A percentile compares a stretch with the other conserved stretches of the same genome.
Evolutionary conservation across 2,329 filamentous ascomycete genomes (phyloP).

Genomic region (Pyricularia grisea): DNA sequence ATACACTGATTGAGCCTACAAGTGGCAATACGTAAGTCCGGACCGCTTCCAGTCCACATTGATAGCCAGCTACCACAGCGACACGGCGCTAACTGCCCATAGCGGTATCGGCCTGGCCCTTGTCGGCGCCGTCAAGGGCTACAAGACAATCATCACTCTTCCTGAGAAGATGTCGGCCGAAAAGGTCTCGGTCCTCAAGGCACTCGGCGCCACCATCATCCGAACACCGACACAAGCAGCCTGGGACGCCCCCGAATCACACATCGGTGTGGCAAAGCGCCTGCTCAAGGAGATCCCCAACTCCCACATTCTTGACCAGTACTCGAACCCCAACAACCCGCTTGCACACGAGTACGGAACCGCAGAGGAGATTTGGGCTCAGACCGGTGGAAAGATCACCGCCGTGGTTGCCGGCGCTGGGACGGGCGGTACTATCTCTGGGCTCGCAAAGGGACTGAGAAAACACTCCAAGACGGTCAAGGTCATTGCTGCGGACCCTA

Average conservation of each 20-base stretch:
- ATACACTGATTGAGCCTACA: conserved; percentile 95
- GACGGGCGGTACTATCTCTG: conserved; percentile 91
- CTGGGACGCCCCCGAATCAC: conserved; percentile 88
- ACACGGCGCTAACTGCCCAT: neutral
- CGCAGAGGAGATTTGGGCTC: conserved; percentile 90
- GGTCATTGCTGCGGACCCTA: conserved; percentile 84
- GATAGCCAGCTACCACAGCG: neutral
- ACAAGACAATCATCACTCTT: conserved; percentile 96
- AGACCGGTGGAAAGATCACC: conserved; percentile 74
- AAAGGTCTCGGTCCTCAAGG: conserved; percentile 90
- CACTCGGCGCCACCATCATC: conserved; percentile 93
- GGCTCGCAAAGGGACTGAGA: conserved; percentile 71
- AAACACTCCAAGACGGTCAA: conserved; percentile 83
- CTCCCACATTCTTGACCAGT: conserved; percentile 95
- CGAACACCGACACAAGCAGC: conserved; percentile 93
- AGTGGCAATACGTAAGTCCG: conserved; percentile 75
- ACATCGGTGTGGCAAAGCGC: conserved; percentile 87
- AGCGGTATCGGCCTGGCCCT: conserved; percentile 86
- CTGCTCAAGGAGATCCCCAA: conserved; percentile 94
- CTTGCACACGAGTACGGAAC: conserved; percentile 89
- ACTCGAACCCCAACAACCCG: conserved; percentile 85
- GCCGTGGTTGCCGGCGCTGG: conserved; percentile 87
- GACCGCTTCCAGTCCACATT: neutral
- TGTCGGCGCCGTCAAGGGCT: conserved; percentile 91
- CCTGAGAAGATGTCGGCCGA: conserved; percentile 99